phyloP scores from a whole-genome alignment of 2,329 filamentous ascomycete species.

The Aureobasidium sp. region DNA sequence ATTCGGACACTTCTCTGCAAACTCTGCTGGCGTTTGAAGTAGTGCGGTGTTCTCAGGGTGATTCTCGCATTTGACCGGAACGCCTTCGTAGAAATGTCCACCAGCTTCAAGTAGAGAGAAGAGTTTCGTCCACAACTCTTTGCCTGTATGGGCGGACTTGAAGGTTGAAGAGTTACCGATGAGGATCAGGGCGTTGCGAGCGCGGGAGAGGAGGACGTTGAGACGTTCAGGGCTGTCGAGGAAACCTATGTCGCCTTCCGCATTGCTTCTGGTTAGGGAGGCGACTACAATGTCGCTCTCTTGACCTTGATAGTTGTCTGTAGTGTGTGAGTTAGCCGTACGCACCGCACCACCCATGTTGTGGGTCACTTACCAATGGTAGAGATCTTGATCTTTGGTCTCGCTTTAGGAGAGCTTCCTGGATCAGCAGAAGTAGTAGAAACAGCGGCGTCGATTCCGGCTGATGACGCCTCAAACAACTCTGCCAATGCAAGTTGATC shows the following conservation, averaged over 20 bases:
- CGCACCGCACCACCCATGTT: no score
- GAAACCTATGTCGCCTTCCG: constrained; percentile 51
- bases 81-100: constrained; percentile 40
- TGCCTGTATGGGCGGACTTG: constrained; percentile 14
- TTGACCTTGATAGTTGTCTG: constrained; percentile 64
- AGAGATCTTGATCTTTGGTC: not conserved
- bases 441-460: no score
- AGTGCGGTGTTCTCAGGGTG: constrained; percentile 45
- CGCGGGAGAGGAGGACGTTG: constrained; percentile 60
- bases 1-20: constrained; percentile 55
- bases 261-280: constrained; percentile 63
- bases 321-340: not conserved
- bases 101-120: constrained; percentile 14
- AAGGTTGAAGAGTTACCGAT: constrained; percentile 50
- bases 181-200: constrained; percentile 62
- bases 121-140: constrained; percentile 15
- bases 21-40: constrained; percentile 46
- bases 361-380: not conserved
- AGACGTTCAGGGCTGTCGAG: constrained; percentile 58
- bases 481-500: not conserved
- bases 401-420: no score
- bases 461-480: not conserved
- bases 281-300: constrained; percentile 64
- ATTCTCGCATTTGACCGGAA: constrained; percentile 53
- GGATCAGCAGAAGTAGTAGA: no score